Percentiles rank a stretch among this genome's conserved stretches.
phyloP scores from a whole-genome alignment of 1,139 yeast species.

The Suhomyces choctaworum region DNA sequence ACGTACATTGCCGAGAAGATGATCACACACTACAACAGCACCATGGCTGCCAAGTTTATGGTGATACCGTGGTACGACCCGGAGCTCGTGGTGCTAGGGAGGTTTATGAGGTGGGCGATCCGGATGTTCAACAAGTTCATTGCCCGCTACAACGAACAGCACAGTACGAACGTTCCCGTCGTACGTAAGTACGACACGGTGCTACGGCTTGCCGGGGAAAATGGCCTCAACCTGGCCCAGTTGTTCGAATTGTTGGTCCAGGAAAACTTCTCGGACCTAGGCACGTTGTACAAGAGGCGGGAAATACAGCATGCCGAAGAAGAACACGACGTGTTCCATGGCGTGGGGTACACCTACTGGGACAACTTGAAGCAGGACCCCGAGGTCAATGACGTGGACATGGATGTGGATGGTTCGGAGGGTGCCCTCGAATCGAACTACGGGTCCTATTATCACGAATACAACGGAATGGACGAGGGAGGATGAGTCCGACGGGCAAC shows the following conservation, averaged over 20 bases:
- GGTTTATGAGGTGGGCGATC: constrained; percentile 40
- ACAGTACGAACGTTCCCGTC: constrained; percentile 19
- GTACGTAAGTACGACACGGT: constrained; percentile 29
- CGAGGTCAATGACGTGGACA: constrained; percentile 20
- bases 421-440: constrained; percentile 23
- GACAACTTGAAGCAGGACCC: constrained; percentile 20
- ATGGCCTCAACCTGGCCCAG: constrained; percentile 25
- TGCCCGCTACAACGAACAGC: constrained; percentile 28
- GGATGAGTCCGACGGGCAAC: too few relatives aligned
- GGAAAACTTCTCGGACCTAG: constrained; percentile 30
- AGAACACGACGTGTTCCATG: constrained; percentile 19
- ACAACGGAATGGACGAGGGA: not conserved
- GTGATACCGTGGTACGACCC: constrained; percentile 29
- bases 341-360: constrained; percentile 40
- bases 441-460: constrained; percentile 24
- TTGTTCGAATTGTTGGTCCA: constrained; percentile 27
- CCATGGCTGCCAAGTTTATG: constrained; percentile 18
- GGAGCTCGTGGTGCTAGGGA: constrained; percentile 24
- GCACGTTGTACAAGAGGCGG: constrained; percentile 17
- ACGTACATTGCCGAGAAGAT: constrained; percentile 30
- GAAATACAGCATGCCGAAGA: constrained; percentile 4
- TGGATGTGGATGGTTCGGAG: constrained; percentile 32
- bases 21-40: constrained; percentile 24
- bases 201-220: constrained; percentile 22
- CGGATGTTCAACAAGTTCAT: constrained; percentile 41